These are phyloP conservation scores for Penicillium sp. DNA, from an alignment of 2,329 filamentous ascomycete genomes.

Conservation along the genomic window DNA sequence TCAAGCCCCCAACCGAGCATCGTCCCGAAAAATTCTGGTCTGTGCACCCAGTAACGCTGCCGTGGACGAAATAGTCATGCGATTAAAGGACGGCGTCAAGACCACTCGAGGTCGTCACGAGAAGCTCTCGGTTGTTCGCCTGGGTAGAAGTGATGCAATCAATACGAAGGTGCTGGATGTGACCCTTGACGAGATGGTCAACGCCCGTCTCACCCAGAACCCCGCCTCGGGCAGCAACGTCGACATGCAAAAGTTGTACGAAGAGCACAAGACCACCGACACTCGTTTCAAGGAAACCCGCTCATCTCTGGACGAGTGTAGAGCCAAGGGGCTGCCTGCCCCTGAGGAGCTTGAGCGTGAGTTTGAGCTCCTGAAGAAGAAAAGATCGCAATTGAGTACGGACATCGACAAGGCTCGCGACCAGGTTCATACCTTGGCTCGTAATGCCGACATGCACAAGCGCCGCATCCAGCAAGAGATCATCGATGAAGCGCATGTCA, in stretches of 20 bases:
- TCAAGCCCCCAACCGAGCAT: neutral
- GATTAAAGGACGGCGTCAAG: slow-evolving; percentile 83
- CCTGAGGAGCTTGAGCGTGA: slow-evolving; percentile 64
- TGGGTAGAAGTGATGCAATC: slow-evolving; percentile 89
- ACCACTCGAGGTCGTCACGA: slow-evolving; percentile 69
- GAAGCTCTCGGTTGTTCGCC: slow-evolving; percentile 81
- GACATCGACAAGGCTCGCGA: slow-evolving; percentile 87
- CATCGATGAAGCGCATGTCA: slow-evolving; percentile 83
- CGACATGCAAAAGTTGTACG: slow-evolving; percentile 66
- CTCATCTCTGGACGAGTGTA: slow-evolving; percentile 67
- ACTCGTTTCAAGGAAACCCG: slow-evolving; percentile 69
- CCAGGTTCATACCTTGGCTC: slow-evolving; percentile 73
- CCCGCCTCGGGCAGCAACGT: slow-evolving; percentile 47
- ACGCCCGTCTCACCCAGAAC: slow-evolving; percentile 59
- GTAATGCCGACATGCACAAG: slow-evolving; percentile 81
- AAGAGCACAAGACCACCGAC: slow-evolving; percentile 60
- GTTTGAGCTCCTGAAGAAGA: slow-evolving; percentile 73
- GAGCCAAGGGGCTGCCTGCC: slow-evolving; percentile 49
- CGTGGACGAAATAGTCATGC: slow-evolving; percentile 91
- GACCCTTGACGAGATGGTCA: slow-evolving; percentile 88
- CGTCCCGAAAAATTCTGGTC: slow-evolving; percentile 81
- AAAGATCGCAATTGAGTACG: slow-evolving; percentile 71
- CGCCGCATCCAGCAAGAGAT: slow-evolving; percentile 87
- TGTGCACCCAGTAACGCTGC: slow-evolving; percentile 99
- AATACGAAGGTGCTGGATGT: slow-evolving; percentile 86